A percentile compares a stretch with the other conserved stretches of the same genome.
phyloP scores from a whole-genome alignment of 495 filamentous ascomycete species.

The Aspergillus funiculosus region DNA sequence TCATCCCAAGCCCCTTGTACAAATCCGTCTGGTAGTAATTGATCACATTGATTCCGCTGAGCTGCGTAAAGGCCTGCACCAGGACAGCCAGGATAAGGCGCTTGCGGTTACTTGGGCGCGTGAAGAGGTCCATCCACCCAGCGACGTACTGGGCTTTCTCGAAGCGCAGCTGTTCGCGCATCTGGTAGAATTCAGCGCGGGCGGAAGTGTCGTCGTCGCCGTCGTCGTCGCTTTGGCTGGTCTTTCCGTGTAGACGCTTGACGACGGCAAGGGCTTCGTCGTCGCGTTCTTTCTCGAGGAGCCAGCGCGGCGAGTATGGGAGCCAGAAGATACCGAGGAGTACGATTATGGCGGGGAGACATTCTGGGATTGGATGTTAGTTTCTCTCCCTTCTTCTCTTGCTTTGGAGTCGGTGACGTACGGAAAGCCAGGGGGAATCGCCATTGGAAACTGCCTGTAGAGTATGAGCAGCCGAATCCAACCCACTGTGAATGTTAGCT shows the following conservation, averaged over 20 bases:
- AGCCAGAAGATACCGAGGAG: constrained; percentile 11
- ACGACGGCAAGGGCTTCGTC: constrained; percentile 10
- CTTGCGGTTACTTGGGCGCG: constrained; percentile 9
- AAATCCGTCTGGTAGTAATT: constrained; percentile 14
- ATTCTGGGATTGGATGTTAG: background rate
- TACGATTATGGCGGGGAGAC: constrained; percentile 8
- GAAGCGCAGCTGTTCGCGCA: constrained; percentile 14
- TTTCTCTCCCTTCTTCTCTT: too few species aligned
- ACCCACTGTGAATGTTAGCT: constrained; percentile 3
- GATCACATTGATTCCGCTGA: constrained; percentile 16
- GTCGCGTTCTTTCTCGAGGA: constrained; percentile 8
- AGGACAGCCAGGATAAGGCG: constrained; percentile 14
- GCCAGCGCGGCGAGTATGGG: constrained; percentile 12
- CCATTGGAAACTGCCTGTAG: constrained; percentile 6
- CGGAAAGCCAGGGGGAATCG: constrained; percentile 10
- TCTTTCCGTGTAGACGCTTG: constrained; percentile 9
- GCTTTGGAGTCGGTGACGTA: too few species aligned
- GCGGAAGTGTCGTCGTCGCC: constrained; percentile 2
- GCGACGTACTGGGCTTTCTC: constrained; percentile 13
- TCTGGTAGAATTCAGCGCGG: constrained; percentile 15
- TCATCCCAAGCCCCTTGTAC: constrained; percentile 12
- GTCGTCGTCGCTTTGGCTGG: too few species aligned
- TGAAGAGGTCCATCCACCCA: constrained; percentile 10
- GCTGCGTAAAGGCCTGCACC: constrained; percentile 16
- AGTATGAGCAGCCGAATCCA: constrained; percentile 5